phyloP scores from a whole-genome alignment of 73 alveolate genomes.

The Paramecium sexaurelia region DNA sequence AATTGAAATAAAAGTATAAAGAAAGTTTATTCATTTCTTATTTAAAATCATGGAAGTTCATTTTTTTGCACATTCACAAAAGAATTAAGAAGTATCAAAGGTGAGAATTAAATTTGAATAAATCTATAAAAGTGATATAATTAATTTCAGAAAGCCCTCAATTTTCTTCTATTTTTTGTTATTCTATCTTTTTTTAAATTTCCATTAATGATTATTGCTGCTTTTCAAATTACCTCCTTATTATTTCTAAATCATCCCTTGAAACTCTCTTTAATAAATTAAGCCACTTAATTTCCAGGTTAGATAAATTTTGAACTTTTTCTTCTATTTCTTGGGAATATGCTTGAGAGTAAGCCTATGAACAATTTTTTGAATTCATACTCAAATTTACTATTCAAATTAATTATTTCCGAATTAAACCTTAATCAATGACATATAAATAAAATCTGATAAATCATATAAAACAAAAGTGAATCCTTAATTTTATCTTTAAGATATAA shows the following conservation, averaged over 20 bases:
- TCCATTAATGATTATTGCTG: background rate
- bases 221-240: background rate
- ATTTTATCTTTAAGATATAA: too few species aligned
- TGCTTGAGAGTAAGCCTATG: background rate
- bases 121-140: background rate
- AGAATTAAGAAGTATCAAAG: too few species aligned
- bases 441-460: background rate
- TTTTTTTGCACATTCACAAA: too few species aligned
- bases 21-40: too few species aligned
- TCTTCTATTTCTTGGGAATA: background rate
- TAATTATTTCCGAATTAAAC: background rate
- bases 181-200: background rate
- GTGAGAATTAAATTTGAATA: background rate
- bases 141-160: background rate
- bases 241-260: background rate
- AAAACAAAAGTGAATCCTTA: background rate
- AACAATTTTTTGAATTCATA: background rate
- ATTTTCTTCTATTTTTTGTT: background rate
- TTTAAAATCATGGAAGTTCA: too few species aligned
- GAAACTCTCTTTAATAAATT: background rate
- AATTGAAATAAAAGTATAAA: too few species aligned
- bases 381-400: background rate
- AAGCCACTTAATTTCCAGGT: background rate
- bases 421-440: background rate
- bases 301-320: background rate